Percentiles rank a stretch among this genome's conserved stretches.
These are phyloP conservation scores for Bacidia rubella DNA, from an alignment of 495 filamentous ascomycete genomes.

Conservation along the genomic window DNA sequence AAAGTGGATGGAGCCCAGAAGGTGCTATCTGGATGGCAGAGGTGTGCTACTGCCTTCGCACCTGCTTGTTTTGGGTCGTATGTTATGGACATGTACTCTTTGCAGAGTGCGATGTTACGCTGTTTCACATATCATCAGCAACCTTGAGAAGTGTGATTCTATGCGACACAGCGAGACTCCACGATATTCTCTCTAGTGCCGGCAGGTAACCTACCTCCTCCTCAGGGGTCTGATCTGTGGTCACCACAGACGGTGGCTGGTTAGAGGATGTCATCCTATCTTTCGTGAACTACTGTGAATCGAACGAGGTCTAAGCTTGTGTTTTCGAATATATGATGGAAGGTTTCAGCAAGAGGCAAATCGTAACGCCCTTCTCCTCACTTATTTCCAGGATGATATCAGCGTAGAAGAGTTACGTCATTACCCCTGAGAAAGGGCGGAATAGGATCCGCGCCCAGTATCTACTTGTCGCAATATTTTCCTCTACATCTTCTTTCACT, in stretches of 20 bases:
- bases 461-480: too few species aligned
- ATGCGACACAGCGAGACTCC: background rate
- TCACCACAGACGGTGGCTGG: too few species aligned
- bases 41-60: slow-evolving; percentile 19
- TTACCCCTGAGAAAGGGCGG: background rate
- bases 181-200: background rate
- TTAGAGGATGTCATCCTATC: background rate
- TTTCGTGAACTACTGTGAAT: background rate
- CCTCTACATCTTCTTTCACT: too few species aligned
- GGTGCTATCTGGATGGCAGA: slow-evolving; percentile 16
- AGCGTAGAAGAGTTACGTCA: background rate
- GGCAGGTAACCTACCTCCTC: slow-evolving; percentile 9
- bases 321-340: too few species aligned
- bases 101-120: slow-evolving; percentile 25
- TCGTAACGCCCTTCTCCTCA: background rate
- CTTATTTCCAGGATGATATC: background rate
- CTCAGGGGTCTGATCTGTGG: slow-evolving; percentile 11
- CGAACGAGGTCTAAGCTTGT: too few species aligned
- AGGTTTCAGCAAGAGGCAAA: too few species aligned
- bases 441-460: too few species aligned
- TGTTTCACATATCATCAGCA: background rate
- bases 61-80: slow-evolving; percentile 22
- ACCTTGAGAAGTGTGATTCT: background rate
- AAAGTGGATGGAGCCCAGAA: slow-evolving; percentile 21
- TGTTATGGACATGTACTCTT: slow-evolving; percentile 25